Conservation (phyloP, 2,329 filamentous ascomycete genomes). For the Zymoseptoria ardabiliae region DNA sequence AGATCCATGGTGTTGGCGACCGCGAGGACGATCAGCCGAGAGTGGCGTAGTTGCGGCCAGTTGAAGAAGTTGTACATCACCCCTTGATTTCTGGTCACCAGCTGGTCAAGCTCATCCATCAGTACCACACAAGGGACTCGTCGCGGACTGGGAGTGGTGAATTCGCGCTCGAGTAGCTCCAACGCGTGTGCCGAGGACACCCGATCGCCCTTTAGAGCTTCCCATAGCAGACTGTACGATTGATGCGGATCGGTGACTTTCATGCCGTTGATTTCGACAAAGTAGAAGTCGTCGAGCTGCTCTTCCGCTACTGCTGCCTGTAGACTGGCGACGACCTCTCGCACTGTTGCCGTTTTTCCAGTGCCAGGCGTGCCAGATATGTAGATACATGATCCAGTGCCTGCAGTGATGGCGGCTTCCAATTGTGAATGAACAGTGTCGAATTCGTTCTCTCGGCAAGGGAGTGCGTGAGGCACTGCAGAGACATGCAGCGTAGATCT, state of each 20-base stretch:
- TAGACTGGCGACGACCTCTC: conserved; percentile 83
- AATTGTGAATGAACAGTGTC: conserved; percentile 86
- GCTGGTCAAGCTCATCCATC: conserved; percentile 97
- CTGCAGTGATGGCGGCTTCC: conserved; percentile 87
- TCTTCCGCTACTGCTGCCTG: conserved; percentile 82
- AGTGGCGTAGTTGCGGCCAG: conserved; percentile 89
- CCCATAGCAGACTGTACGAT: conserved; percentile 90
- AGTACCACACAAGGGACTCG: conserved; percentile 91
- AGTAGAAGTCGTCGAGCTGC: conserved; percentile 96
- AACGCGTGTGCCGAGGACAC: conserved; percentile 88
- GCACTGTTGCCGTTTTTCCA: conserved; percentile 93
- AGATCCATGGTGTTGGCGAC: conserved; percentile 99
- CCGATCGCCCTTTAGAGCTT: conserved; percentile 86
- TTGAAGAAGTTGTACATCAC: conserved; percentile 99
- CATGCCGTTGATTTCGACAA: conserved; percentile 99
- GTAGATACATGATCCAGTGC: conserved; percentile 92
- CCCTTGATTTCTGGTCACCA: conserved; percentile 97
- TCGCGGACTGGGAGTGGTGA: conserved; percentile 81
- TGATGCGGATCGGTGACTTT: conserved; percentile 98
- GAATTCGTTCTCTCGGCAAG: conserved; percentile 89
- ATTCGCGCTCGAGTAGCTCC: conserved; percentile 84
- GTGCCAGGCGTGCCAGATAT: conserved; percentile 98
- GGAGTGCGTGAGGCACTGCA: conserved; percentile 79
- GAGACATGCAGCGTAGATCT: conserved; percentile 87
- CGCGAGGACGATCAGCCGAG: conserved; percentile 86